These are phyloP conservation scores for Aphanocladium album DNA, from an alignment of 2,329 filamentous ascomycete species.

Conservation along the genomic window DNA sequence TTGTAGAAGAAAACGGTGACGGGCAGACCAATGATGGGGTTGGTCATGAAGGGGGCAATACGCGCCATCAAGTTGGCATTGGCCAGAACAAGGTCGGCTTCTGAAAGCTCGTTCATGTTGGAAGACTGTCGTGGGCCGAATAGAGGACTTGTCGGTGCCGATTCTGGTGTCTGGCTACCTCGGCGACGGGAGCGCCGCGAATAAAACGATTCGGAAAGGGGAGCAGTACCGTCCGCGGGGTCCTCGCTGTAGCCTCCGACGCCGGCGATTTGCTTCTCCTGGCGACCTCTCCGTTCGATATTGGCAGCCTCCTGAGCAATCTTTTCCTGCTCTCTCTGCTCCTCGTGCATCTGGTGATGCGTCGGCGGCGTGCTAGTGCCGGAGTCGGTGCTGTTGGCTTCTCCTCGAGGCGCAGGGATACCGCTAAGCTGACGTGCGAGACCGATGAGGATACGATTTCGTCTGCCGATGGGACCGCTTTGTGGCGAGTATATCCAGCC, in stretches of 20 bases:
- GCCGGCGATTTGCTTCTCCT: constrained; percentile 65
- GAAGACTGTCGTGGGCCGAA: constrained; percentile 32
- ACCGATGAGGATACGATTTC: constrained; percentile 81
- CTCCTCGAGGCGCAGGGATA: constrained; percentile 61
- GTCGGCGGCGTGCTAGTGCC: constrained; percentile 18
- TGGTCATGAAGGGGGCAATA: constrained; percentile 84
- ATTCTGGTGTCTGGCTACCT: constrained; percentile 33
- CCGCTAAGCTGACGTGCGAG: constrained; percentile 84
- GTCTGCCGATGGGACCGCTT: constrained; percentile 75
- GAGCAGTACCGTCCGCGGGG: constrained; percentile 41
- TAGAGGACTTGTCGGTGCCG: constrained; percentile 39
- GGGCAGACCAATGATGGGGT: constrained; percentile 68
- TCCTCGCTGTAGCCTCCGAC: constrained; percentile 70
- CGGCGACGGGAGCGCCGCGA: constrained; percentile 23
- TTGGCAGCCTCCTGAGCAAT: constrained; percentile 71
- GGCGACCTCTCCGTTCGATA: constrained; percentile 67
- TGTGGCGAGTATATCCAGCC: constrained; percentile 94
- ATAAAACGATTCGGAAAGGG: constrained; percentile 28
- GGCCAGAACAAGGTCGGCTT: constrained; percentile 70
- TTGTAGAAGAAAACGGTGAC: constrained; percentile 97
- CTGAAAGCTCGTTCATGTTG: constrained; percentile 57
- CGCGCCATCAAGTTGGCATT: constrained; percentile 86
- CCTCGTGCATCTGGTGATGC: constrained; percentile 35
- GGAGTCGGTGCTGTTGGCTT: constrained; percentile 23
- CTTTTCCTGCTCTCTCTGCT: constrained; percentile 53